A percentile compares a stretch with the other conserved stretches of the same genome.
Evolutionary conservation across 176 grass and related monocot species (phyloP).

Genomic region (Calamus simplicifolius): DNA sequence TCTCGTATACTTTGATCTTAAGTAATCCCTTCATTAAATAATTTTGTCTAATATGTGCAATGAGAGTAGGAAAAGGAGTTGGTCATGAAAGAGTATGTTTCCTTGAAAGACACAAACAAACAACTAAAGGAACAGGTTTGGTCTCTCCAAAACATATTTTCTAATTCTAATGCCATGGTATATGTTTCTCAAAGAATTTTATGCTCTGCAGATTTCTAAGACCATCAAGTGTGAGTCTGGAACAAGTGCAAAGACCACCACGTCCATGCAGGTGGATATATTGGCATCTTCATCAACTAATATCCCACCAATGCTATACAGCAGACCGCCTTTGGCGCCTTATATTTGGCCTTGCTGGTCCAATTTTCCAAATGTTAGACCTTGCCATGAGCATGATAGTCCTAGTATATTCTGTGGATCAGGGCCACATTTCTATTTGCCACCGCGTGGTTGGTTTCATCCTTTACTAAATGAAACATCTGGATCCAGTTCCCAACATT

Average conservation of each 20-base stretch:
- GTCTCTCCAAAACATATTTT: background rate
- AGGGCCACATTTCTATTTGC: conserved; percentile 12
- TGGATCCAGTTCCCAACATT: conserved; percentile 18
- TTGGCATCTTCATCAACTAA: conserved; percentile 19
- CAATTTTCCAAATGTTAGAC: background rate
- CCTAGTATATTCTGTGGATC: background rate
- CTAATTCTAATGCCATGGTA: no score
- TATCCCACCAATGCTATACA: conserved; percentile 15
- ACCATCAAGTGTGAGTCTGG: no score
- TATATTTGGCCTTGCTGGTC: conserved; percentile 57
- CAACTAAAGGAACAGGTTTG: conserved; percentile 80
- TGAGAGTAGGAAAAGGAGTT: conserved; percentile 61
- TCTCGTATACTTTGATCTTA: no score
- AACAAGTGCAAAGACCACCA: background rate
- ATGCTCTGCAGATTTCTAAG: no score
- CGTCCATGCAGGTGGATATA: background rate
- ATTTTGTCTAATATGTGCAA: background rate
- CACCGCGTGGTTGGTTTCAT: conserved; percentile 54
- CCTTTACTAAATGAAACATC: conserved; percentile 26
- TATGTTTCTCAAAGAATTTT: no score
- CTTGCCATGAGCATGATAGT: conserved; percentile 17
- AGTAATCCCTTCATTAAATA: no score
- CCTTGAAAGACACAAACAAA: conserved; percentile 64
- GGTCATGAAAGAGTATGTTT: conserved; percentile 56
- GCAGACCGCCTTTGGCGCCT: conserved; percentile 9